These are phyloP conservation scores for Colletotrichum sp. DNA, from an alignment of 2,329 filamentous ascomycete genomes.

Conservation along the genomic window DNA sequence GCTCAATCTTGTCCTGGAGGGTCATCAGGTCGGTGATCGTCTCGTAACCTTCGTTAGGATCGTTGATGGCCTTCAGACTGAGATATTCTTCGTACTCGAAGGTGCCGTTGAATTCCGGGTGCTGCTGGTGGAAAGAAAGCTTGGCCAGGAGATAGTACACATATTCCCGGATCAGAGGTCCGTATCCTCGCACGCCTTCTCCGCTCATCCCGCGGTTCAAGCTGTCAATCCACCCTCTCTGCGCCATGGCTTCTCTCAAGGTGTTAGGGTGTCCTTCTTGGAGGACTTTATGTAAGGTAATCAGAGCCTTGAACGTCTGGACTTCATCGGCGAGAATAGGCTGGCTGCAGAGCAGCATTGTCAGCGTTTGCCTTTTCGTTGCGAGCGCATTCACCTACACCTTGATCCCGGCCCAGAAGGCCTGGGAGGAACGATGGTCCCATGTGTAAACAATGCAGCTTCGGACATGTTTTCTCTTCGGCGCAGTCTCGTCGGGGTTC, in stretches of 20 bases:
- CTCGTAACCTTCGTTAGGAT: conserved; percentile 97
- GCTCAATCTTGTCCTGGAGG: conserved; percentile 96
- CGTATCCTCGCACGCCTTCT: conserved; percentile 89
- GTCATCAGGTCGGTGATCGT: conserved; percentile 97
- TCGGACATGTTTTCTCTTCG: conserved; percentile 91
- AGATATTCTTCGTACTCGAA: conserved; percentile 99
- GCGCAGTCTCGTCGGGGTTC: conserved; percentile 70
- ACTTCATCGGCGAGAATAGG: conserved; percentile 98
- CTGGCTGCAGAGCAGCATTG: conserved; percentile 62
- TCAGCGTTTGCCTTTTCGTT: background rate
- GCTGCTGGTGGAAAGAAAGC: conserved; percentile 93
- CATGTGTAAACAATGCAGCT: conserved; percentile 98
- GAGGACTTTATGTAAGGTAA: conserved; percentile 95
- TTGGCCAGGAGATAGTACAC: conserved; percentile 95
- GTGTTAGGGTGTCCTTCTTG: conserved; percentile 94
- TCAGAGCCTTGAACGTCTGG: conserved; percentile 98
- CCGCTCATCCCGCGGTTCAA: conserved; percentile 82
- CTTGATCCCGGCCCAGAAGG: conserved; percentile 99
- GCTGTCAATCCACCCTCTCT: conserved; percentile 91
- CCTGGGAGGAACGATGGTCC: conserved; percentile 95
- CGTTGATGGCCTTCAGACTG: conserved; percentile 96
- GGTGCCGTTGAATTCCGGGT: conserved; percentile 97
- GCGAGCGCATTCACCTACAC: conserved; percentile 67
- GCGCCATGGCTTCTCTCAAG: conserved; percentile 85
- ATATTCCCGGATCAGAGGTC: conserved; percentile 92